These are phyloP conservation scores for Pezicula neosporulosa DNA, from an alignment of 2,329 filamentous ascomycete species.

Conservation along the genomic window DNA sequence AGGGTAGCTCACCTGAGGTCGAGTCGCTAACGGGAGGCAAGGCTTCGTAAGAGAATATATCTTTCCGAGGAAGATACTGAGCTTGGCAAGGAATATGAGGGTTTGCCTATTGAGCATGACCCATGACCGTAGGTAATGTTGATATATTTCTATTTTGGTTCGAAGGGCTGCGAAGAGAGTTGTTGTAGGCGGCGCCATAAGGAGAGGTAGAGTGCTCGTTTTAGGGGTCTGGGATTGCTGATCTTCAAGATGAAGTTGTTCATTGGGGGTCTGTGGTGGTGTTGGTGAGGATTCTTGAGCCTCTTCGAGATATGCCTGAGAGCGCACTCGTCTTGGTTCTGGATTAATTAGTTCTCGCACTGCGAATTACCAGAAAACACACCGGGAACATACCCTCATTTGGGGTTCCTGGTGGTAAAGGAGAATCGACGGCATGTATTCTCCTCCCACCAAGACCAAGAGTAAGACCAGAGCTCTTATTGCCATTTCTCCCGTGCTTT, in stretches of 20 bases:
- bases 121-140: constrained; percentile 33
- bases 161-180: constrained; percentile 27
- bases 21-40: constrained; percentile 71
- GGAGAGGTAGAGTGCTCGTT: constrained; percentile 30
- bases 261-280: constrained; percentile 10
- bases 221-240: constrained; percentile 3
- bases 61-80: constrained; percentile 66
- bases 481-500: constrained; percentile 18
- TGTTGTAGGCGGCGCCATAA: constrained; percentile 36
- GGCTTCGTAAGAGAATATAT: constrained; percentile 59
- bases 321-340: constrained; percentile 13
- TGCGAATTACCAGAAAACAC: neutral
- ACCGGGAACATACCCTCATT: constrained; percentile 17
- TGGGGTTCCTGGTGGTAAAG: constrained; percentile 22
- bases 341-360: neutral
- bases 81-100: constrained; percentile 41
- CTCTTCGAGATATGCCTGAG: constrained; percentile 27
- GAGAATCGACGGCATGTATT: constrained; percentile 28
- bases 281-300: constrained; percentile 16
- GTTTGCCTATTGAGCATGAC: constrained; percentile 26
- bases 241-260: constrained; percentile 16
- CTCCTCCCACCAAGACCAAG: constrained; percentile 22
- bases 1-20: constrained; percentile 60
- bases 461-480: neutral
- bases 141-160: constrained; percentile 21